Evolutionary conservation across 345 rosid genomes (phyloP).

Genomic region (Linum tenue): DNA sequence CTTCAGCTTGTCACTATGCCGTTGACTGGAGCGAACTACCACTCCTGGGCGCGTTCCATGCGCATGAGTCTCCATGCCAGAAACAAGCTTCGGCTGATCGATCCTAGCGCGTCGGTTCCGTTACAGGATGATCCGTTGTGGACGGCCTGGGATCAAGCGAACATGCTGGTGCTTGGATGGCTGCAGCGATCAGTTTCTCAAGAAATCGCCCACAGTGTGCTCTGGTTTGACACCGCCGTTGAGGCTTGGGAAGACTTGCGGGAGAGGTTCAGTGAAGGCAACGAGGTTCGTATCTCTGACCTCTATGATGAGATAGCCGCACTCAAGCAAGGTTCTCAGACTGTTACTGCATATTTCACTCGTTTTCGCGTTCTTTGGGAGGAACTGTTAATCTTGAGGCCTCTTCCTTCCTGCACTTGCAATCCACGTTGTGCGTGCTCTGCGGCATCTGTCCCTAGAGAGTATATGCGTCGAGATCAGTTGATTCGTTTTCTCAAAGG

Average conservation of each 20-base stretch:
- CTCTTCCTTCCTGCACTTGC: background rate
- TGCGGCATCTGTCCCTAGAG: background rate
- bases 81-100: too few species aligned
- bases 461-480: background rate
- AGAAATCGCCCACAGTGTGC: background rate
- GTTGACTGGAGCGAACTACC: too few species aligned
- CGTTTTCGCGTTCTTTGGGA: background rate
- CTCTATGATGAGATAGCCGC: background rate
- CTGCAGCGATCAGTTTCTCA: too few species aligned
- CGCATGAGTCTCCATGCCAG: too few species aligned
- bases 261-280: background rate
- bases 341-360: background rate
- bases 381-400: too few species aligned
- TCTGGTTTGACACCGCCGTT: background rate
- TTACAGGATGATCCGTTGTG: too few species aligned
- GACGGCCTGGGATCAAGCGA: too few species aligned
- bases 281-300: background rate
- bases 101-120: too few species aligned
- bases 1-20: too few species aligned
- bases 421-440: background rate
- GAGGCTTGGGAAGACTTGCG: background rate
- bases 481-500: background rate
- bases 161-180: too few species aligned
- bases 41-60: too few species aligned
- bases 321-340: background rate